phyloP scores from a whole-genome alignment of 371 early-diverging fungal species.

The Rhizopus sp. region DNA sequence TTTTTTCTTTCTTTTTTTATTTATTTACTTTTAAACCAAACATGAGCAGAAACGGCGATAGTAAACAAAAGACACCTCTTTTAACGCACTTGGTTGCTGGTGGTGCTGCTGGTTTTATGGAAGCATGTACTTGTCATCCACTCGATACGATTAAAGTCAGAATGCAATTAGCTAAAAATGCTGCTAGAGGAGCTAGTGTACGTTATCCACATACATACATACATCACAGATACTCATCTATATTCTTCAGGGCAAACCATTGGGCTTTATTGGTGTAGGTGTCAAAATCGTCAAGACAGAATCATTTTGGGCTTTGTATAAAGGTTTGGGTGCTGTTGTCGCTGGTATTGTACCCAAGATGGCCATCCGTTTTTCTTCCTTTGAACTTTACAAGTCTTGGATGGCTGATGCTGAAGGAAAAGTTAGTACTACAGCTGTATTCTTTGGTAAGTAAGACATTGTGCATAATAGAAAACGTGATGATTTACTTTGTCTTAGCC shows the following conservation, averaged over 20 bases:
- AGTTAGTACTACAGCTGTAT: conserved; percentile 73
- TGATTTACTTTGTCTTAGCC: conserved; percentile 50
- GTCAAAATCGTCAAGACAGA: conserved; percentile 85
- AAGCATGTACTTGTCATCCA: conserved; percentile 95
- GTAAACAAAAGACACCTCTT: conserved; percentile 47
- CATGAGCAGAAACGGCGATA: conserved; percentile 46
- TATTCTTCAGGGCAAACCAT: conserved; percentile 38
- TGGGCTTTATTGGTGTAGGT: conserved; percentile 85
- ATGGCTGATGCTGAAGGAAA: conserved; percentile 75
- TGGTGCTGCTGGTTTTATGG: conserved; percentile 93
- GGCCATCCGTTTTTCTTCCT: conserved; percentile 97
- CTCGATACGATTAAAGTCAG: conserved; percentile 97
- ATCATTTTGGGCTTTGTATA: conserved; percentile 90
- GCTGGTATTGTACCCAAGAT: conserved; percentile 98
- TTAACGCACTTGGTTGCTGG: conserved; percentile 85
- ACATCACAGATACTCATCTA: background rate
- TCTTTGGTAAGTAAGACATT: conserved; percentile 67
- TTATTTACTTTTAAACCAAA: background rate
- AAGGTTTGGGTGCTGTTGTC: conserved; percentile 97
- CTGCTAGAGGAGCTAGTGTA: conserved; percentile 42
- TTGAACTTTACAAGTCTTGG: conserved; percentile 90
- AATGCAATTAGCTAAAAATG: conserved; percentile 80
- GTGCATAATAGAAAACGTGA: background rate
- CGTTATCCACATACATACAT: conserved; percentile 12
- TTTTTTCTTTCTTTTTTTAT: conserved; percentile 10